phyloP scores from a whole-genome alignment of 1,284 basidiomycete species.

The Gomphus bonarii region DNA sequence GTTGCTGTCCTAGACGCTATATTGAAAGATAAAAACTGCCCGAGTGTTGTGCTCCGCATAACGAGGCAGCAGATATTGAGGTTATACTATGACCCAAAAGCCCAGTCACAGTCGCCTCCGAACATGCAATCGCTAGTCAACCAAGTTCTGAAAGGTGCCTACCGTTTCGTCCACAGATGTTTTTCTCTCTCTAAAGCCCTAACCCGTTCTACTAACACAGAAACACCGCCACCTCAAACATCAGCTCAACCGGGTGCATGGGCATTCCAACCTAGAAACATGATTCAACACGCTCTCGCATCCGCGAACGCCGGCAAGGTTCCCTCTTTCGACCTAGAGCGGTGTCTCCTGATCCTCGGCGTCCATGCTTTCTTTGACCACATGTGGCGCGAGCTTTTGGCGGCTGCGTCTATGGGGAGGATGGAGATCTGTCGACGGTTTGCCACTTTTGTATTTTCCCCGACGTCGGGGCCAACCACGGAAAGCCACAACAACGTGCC shows the following conservation, averaged over 20 bases:
- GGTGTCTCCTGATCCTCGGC: constrained; percentile 43
- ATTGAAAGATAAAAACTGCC: constrained; percentile 52
- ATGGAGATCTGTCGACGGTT: constrained; percentile 50
- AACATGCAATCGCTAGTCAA: constrained; percentile 6
- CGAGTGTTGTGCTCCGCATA: constrained; percentile 50
- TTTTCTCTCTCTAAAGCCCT: no score
- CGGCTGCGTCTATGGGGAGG: constrained; percentile 40
- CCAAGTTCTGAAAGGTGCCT: constrained; percentile 8
- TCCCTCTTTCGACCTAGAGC: constrained; percentile 50
- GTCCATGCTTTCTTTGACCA: constrained; percentile 49
- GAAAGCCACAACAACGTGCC: constrained; percentile 28
- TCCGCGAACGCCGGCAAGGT: constrained; percentile 48
- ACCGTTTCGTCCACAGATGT: no score
- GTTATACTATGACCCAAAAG: constrained; percentile 30
- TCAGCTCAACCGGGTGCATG: constrained; percentile 17
- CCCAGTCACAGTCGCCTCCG: constrained; percentile 6
- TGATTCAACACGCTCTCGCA: constrained; percentile 43
- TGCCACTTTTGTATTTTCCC: constrained; percentile 50
- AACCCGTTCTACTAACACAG: background rate
- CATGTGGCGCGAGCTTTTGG: constrained; percentile 52
- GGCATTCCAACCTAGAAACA: constrained; percentile 37
- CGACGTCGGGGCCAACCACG: constrained; percentile 33
- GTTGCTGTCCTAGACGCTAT: constrained; percentile 58
- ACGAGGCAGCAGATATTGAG: constrained; percentile 48
- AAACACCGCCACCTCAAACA: background rate